Base-by-base conservation (phyloP, 192 early-diverging fungal species). In the Phycomyces blakesleeanus region DNA sequence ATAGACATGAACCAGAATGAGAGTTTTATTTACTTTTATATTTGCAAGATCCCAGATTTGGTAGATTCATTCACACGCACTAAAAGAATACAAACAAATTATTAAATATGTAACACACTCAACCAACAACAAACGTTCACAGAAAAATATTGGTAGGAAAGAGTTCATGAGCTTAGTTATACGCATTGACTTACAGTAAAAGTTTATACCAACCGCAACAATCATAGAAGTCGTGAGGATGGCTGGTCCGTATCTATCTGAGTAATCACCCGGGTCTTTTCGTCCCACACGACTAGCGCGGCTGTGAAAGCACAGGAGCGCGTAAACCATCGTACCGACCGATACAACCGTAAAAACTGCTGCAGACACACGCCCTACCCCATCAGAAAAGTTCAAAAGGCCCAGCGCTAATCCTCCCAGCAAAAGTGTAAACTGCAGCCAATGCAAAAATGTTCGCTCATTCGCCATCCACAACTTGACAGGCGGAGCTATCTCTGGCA, bases 391-490 rank as follows among this genome's bases (percentile, higher is more conserved):
- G 74, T 92, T 92, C 7, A 92, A 75, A 61, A 92, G 61, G 0
- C 89, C 88, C 55, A 92, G 71, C 5, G 91, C 83, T 6, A 92
- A 68, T 44, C 79, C 88, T 7, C 87, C 87, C 29, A 92, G 69
- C 57, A 91, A 68, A 6, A 87, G 78, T 0, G 89, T 81, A 71
- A 94, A 92, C 69, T 89, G 85, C 38, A 94, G 75, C 92, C 92
- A 96, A 16, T 92, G 83, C 34, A 95, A 76, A 70, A 95, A 94
- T 5, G 94, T 96, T 21, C 94, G 83, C 70, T 96, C 94, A 69
- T 97, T 97, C 22, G 93, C 93, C 79, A 97, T 94, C 68, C 80
- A 95, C 47, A 93, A 87, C 69, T 97, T 97, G 2, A 52, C 67
- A 58, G 92, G 92, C 47, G 92, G 88, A 0, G 89, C 83, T 12